phyloP scores from a whole-genome alignment of 73 alveolate genomes.

The Blepharisma stoltei region DNA sequence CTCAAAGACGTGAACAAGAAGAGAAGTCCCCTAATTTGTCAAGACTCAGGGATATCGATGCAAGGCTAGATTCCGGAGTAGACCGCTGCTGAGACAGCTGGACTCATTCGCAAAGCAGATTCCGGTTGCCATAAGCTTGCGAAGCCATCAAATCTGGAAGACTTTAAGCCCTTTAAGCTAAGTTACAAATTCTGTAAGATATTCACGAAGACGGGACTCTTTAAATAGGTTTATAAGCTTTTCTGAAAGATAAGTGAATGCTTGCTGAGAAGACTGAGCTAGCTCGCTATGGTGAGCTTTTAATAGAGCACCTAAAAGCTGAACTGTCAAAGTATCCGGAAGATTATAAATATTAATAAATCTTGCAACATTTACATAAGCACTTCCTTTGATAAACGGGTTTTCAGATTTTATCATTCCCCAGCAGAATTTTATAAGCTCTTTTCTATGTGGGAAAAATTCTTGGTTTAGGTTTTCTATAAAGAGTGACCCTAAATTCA shows the following conservation, averaged over 20 bases:
- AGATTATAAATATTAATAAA: conserved; percentile 14
- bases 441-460: conserved; percentile 16
- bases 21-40: too few relatives aligned
- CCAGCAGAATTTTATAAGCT: conserved; percentile 22
- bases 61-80: too few relatives aligned
- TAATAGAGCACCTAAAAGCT: conserved; percentile 19
- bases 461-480: background rate
- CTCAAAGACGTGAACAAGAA: too few relatives aligned
- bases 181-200: conserved; percentile 14
- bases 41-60: too few relatives aligned
- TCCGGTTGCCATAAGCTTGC: too few relatives aligned
- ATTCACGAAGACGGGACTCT: background rate
- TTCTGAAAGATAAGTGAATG: background rate
- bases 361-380: conserved; percentile 30
- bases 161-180: too few relatives aligned
- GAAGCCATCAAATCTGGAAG: too few relatives aligned
- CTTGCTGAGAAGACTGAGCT: background rate
- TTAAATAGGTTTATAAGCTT: background rate
- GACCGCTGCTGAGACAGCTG: too few relatives aligned
- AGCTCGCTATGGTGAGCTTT: conserved; percentile 22
- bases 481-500: conserved; percentile 16
- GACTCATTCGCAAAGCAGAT: too few relatives aligned
- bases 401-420: conserved; percentile 28
- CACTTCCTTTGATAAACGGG: conserved; percentile 27
- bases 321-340: conserved; percentile 11